Conservation (phyloP, 1,284 basidiomycete species). For the Marasmius sp. region DNA sequence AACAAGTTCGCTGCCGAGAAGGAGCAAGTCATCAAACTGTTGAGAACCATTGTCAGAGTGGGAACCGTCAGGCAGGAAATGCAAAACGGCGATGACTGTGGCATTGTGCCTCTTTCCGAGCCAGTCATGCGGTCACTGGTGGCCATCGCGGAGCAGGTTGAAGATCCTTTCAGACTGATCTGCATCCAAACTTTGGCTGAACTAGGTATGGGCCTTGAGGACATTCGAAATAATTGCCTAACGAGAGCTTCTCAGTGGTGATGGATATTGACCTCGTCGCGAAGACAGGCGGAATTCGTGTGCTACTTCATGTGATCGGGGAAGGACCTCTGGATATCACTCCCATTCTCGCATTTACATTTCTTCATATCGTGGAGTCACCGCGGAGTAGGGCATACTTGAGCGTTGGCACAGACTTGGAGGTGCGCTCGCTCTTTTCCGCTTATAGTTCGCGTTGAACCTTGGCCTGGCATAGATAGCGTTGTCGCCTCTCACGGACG, state of each 20-base stretch:
- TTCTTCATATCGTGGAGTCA: slow-evolving; percentile 85
- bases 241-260: slow-evolving; percentile 49
- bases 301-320: slow-evolving; percentile 82
- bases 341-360: slow-evolving; percentile 80
- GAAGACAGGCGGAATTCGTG: slow-evolving; percentile 83
- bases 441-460: slow-evolving; percentile 14
- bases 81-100: slow-evolving; percentile 41
- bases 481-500: slow-evolving; percentile 86
- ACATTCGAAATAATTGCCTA: slow-evolving; percentile 17
- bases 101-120: slow-evolving; percentile 64
- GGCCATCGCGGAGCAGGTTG: slow-evolving; percentile 89
- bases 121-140: slow-evolving; percentile 85
- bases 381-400: slow-evolving; percentile 83
- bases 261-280: slow-evolving; percentile 86
- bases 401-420: slow-evolving; percentile 84
- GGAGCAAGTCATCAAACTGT: slow-evolving; percentile 91
- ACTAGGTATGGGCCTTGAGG: slow-evolving; percentile 59
- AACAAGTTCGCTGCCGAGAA: slow-evolving; percentile 84
- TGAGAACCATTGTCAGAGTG: slow-evolving; percentile 81
- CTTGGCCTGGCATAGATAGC: slow-evolving; percentile 61
- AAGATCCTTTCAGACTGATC: slow-evolving; percentile 85
- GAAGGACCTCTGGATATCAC: slow-evolving; percentile 88
- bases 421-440: slow-evolving; percentile 52
- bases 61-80: slow-evolving; percentile 57
- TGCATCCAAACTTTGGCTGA: slow-evolving; percentile 91